phyloP scores from a whole-genome alignment of 805 yeast genomes.

The Kazachstania taianensis region DNA sequence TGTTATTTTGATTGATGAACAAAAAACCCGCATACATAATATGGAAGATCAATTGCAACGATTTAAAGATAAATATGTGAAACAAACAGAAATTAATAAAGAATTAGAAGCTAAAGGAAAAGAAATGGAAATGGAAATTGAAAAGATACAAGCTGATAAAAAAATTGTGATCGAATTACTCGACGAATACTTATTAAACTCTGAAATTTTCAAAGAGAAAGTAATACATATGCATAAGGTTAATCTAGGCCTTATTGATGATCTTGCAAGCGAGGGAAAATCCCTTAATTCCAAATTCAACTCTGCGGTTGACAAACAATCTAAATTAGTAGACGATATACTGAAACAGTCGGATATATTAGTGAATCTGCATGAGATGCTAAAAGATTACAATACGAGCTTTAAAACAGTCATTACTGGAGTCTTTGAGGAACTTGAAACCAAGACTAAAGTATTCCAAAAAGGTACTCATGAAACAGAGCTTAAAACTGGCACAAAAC shows the following conservation, averaged over 20 bases:
- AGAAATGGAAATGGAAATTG: constrained; percentile 7
- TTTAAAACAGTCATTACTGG: constrained; percentile 11
- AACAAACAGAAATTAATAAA: constrained; percentile 23
- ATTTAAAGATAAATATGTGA: constrained; percentile 34
- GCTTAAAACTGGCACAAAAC: constrained; percentile 8
- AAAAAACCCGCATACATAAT: constrained; percentile 36
- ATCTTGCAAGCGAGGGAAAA: constrained; percentile 11
- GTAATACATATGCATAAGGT: constrained; percentile 13
- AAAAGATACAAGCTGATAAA: constrained; percentile 7
- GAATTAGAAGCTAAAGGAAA: constrained; percentile 15
- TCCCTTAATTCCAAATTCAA: constrained; percentile 11
- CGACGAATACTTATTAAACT: constrained; percentile 12
- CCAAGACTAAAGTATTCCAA: constrained; percentile 13
- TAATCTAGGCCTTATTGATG: constrained; percentile 8
- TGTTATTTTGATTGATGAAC: constrained; percentile 40
- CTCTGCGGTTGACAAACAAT: constrained; percentile 9
- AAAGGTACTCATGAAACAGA: constrained; percentile 2
- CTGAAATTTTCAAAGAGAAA: constrained; percentile 8
- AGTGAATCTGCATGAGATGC: neutral
- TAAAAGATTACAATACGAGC: constrained; percentile 2
- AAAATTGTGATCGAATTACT: constrained; percentile 8
- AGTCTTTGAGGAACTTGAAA: constrained; percentile 17
- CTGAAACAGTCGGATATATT: constrained; percentile 9
- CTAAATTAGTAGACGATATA: constrained; percentile 11
- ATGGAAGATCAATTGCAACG: constrained; percentile 39